Conservation (phyloP, 768 basidiomycete species). For the Mycena haematopus region DNA sequence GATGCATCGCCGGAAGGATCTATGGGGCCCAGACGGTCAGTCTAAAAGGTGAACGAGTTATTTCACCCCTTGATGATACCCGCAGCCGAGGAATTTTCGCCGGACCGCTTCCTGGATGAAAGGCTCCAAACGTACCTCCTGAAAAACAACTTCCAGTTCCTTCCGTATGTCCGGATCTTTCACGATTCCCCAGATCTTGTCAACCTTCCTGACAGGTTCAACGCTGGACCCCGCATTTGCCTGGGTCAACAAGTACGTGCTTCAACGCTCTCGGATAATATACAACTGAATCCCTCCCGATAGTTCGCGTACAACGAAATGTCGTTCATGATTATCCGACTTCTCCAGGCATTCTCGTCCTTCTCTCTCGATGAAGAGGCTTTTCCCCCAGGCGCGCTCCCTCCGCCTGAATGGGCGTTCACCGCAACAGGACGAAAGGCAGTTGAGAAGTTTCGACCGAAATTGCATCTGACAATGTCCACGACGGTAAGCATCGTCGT, state of each 20-base stretch:
- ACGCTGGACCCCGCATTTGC: conserved; percentile 49
- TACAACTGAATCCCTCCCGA: neutral
- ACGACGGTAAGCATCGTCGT: conserved; percentile 21
- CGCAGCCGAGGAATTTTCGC: conserved; percentile 55
- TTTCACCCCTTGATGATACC: neutral
- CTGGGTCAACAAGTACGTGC: conserved; percentile 48
- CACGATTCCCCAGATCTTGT: neutral
- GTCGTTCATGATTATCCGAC: conserved; percentile 37
- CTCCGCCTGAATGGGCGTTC: conserved; percentile 47
- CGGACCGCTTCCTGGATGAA: conserved; percentile 58
- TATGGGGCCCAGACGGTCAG: conserved; percentile 55
- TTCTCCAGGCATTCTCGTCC: conserved; percentile 48
- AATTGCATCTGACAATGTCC: conserved; percentile 46
- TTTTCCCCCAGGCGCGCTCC: conserved; percentile 37
- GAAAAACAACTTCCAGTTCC: conserved; percentile 57
- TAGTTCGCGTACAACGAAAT: conserved; percentile 32
- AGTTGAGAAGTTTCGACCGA: conserved; percentile 40
- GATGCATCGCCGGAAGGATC: conserved; percentile 49
- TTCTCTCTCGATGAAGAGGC: conserved; percentile 43
- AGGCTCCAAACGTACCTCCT: conserved; percentile 50
- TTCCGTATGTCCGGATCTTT: conserved; percentile 35
- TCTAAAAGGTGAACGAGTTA: neutral
- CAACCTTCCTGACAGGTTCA: conserved; percentile 33
- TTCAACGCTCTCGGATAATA: neutral
- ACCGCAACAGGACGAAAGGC: conserved; percentile 37